Conservation (phyloP, 2,329 filamentous ascomycete species). For the Colletotrichum sp. region DNA sequence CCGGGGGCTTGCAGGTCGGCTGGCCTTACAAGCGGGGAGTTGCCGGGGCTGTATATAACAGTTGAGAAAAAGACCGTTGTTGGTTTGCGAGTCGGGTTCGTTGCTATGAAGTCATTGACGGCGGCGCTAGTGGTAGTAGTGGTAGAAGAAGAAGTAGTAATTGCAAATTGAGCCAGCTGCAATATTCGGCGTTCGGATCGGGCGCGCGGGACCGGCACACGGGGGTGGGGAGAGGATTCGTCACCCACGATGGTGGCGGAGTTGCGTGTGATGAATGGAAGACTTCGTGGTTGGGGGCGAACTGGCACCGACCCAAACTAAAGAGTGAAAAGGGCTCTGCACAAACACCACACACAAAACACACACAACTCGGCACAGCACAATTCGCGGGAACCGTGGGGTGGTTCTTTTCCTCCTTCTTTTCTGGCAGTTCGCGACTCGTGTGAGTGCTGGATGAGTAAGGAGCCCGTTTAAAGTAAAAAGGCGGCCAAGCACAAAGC, state of each 20-base stretch:
- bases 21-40: not conserved
- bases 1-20: not conserved
- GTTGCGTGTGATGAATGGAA: slow-evolving; percentile 8
- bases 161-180: not conserved
- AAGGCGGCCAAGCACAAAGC: not conserved
- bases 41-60: slow-evolving; percentile 1
- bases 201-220: not conserved
- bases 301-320: not conserved
- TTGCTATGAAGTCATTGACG: slow-evolving; percentile 20
- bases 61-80: not conserved
- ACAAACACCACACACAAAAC: not conserved
- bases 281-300: not conserved
- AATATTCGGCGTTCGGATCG: not conserved
- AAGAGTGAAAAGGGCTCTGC: not conserved
- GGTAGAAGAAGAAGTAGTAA: not conserved
- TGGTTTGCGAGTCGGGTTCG: not conserved
- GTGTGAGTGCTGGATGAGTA: slow-evolving; percentile 3
- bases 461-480: not conserved
- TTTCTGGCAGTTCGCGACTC: not conserved
- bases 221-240: slow-evolving; percentile 18
- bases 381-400: not conserved
- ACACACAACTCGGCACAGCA: not conserved
- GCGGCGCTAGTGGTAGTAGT: not conserved
- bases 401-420: not conserved
- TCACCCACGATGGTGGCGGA: slow-evolving; percentile 20